Base-by-base conservation (phyloP, 2,329 filamentous ascomycete genomes). In the Penicillium sp. region DNA sequence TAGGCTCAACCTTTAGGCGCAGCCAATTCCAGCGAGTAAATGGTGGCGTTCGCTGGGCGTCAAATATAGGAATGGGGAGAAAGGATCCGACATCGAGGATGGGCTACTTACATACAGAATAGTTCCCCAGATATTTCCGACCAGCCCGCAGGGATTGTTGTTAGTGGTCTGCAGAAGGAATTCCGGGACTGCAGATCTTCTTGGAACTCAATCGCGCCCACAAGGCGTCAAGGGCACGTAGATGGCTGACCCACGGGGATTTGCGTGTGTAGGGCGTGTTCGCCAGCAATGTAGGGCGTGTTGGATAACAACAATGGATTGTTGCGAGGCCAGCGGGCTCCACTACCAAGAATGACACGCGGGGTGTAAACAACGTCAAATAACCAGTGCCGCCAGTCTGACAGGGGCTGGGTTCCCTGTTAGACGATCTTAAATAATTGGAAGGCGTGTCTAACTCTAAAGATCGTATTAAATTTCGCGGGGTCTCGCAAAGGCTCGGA, bases 211-310 rank as follows among this genome's bases (percentile, higher is more conserved):
- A 56, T 24, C 45, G 35, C 50, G 47, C 19, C 22, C 37, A 52
- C 8, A 27, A 26, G 16, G 29, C 22, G 16, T 48, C 21, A 33
- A 50, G 48, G 41, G 13, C 21, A 21, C 14, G 49, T 24, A 33
- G 39, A 49, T 22, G 41, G 50, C 35, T 44, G 26, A 27, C n/a
- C 9, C 43, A n/a, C 39, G 41, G 26, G 24, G 56, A 37, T 31
- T 41, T 21, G n/a, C 21, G 48, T 13, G 24, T 16, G n/a, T 27
- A n/a, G 35, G 46, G 35, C 22, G 44, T 56, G 46, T 57, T 33
- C 19, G 33, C 41, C 58, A 64, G 58, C 55, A 66, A 66, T 66
- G 64, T 57, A 66, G 64, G 63, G 61, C 39, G 56, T 41, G 31
- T n/a, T 39, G 14, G 27, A 45, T 19, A 48, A 31, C 55, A 56